Evolutionary conservation across 805 yeast genomes (phyloP), one percentile per base, ranked within the genome.

Genomic region (Pichia gijzeniarum): DNA sequence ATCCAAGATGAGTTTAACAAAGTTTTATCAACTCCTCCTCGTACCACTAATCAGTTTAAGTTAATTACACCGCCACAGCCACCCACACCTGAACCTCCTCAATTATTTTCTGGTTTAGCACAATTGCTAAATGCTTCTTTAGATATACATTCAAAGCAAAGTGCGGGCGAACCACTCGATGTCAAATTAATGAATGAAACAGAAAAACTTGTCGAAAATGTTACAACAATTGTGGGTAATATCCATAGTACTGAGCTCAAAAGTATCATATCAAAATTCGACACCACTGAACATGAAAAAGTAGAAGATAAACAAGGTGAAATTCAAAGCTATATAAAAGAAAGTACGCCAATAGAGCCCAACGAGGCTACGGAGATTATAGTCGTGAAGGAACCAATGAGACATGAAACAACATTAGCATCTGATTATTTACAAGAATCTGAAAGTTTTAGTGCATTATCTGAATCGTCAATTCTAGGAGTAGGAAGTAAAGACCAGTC

Each of bases 51-150:
- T 6, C 28, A 35, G 9, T 51, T 48, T 14, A 51, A 48, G 19
- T 35, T 44, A 6, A 30, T 43, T 5, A 38, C 55, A 5, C 57
- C 57, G n/a, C 51, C 55, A 17, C 48, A 41, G 13, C 52, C 48
- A 6, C 50, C 54, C 4, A 52, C 58, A 3, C 59, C 63, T 2
- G 59, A 60, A 38, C 61, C 65, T 9, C 57, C 66, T 2, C 38
- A 19, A 12, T 21, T 43, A 13, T 17, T 27, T 32, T 3, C 28
- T 2, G 42, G 32, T n/a, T 30, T 44, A 5, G 38, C 39, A 7
- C 39, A 19, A 12, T 21, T 47, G 10, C 35, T 46, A 19, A 25
- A 40, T 30, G 44, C 49, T 16, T 39, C 47, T 4, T 38, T 44
- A 20, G 31, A 28, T 25, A 28, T 41, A 4, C 43, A 33, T 20